These are phyloP conservation scores for Rubia peregrina DNA, from an alignment of 305 asterid species.

Conservation along the genomic window DNA sequence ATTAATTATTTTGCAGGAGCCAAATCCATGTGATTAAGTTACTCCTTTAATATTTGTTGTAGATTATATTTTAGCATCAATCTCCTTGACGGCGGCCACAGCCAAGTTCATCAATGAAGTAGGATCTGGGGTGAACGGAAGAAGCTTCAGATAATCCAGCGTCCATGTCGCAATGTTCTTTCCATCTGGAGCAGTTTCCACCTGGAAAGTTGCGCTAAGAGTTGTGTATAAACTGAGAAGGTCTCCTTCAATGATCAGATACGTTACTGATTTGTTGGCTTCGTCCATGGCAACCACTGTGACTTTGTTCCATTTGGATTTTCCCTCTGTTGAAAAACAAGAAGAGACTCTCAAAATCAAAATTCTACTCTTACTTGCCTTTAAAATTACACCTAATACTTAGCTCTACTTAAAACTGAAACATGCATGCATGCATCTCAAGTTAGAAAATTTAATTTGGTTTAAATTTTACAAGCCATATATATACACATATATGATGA, in stretches of 20 bases:
- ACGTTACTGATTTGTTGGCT: slow-evolving; percentile 8
- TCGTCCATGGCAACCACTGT: background rate
- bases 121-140: slow-evolving; percentile 15
- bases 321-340: background rate
- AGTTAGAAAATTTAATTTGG: no score
- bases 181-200: background rate
- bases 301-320: background rate
- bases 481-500: no score
- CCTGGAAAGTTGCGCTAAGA: slow-evolving; percentile 2
- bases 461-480: no score
- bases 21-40: background rate
- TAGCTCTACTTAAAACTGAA: no score
- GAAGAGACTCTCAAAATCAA: background rate
- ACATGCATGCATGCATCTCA: no score
- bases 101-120: background rate
- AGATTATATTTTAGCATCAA: slow-evolving; percentile 6
- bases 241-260: slow-evolving; percentile 16
- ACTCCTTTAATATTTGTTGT: background rate
- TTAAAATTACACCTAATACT: no score
- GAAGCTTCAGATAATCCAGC: slow-evolving; percentile 11
- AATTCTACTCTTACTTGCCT: background rate
- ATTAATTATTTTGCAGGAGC: background rate
- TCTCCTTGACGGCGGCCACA: slow-evolving; percentile 2
- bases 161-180: slow-evolving; percentile 16
- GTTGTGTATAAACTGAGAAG: slow-evolving; percentile 1